phyloP scores from a whole-genome alignment of 495 filamentous ascomycete species.

The Penicillium pulvis region DNA sequence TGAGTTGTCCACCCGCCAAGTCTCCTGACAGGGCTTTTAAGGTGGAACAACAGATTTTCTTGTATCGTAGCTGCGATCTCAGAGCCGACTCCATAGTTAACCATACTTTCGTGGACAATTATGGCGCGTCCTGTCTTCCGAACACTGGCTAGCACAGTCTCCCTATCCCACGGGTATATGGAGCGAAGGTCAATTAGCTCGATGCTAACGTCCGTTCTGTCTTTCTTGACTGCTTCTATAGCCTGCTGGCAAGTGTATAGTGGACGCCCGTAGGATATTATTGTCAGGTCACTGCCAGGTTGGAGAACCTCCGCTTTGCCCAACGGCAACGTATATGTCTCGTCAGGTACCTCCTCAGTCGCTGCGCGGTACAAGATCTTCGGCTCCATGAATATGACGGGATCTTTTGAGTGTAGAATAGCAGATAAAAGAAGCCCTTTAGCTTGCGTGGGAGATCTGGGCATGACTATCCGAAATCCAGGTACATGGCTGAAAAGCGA shows the following conservation, averaged over 20 bases:
- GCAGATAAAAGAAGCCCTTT: slow-evolving; percentile 83
- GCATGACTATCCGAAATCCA: slow-evolving; percentile 86
- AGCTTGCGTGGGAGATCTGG: slow-evolving; percentile 85
- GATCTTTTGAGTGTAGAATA: slow-evolving; percentile 81
- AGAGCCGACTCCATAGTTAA: slow-evolving; percentile 93
- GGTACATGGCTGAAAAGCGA: slow-evolving; percentile 91
- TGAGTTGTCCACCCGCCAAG: slow-evolving; percentile 92
- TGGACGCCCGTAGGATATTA: slow-evolving; percentile 91
- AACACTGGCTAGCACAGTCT: slow-evolving; percentile 80
- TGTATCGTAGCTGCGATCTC: slow-evolving; percentile 93
- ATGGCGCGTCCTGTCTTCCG: slow-evolving; percentile 87
- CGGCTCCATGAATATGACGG: slow-evolving; percentile 95
- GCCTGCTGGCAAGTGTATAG: slow-evolving; percentile 85
- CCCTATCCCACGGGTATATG: slow-evolving; percentile 93
- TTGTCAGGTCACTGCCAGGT: slow-evolving; percentile 78
- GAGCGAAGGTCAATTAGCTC: slow-evolving; percentile 93
- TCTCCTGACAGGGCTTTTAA: slow-evolving; percentile 93
- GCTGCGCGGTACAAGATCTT: slow-evolving; percentile 96
- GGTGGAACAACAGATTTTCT: slow-evolving; percentile 78
- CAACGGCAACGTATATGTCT: slow-evolving; percentile 79
- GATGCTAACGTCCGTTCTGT: slow-evolving; percentile 68
- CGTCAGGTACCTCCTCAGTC: slow-evolving; percentile 89
- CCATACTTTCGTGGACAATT: slow-evolving; percentile 94
- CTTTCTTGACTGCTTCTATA: slow-evolving; percentile 77
- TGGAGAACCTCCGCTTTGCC: slow-evolving; percentile 89